These are phyloP conservation scores for Oemleria cerasiformis DNA, from an alignment of 306 rosid genomes.

Conservation along the genomic window DNA sequence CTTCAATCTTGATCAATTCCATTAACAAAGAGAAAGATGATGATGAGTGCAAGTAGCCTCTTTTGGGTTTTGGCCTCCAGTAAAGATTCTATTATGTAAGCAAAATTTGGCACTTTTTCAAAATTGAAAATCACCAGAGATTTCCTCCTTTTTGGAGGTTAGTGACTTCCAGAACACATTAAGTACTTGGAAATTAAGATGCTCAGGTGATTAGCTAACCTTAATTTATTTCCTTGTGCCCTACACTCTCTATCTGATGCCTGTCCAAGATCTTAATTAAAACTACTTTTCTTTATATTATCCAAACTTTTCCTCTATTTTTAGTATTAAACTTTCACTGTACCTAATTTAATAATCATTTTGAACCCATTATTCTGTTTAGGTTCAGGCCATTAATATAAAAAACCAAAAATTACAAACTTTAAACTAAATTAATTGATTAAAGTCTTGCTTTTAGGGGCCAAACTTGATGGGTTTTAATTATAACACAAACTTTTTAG, in stretches of 20 bases:
- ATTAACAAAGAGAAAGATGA: too few species aligned
- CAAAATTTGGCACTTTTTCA: constrained; percentile 25
- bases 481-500: neutral
- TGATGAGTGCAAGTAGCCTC: neutral
- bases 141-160: constrained; percentile 33
- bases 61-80: constrained; percentile 14
- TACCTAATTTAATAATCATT: neutral
- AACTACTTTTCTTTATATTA: constrained; percentile 44
- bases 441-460: neutral
- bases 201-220: constrained; percentile 36
- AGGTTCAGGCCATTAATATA: neutral
- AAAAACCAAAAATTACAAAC: neutral
- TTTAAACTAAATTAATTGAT: neutral
- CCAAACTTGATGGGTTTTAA: constrained; percentile 3
- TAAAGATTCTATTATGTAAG: constrained; percentile 20
- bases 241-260: constrained; percentile 64
- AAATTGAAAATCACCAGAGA: constrained; percentile 2
- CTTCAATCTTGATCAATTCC: too few species aligned
- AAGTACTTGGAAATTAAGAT: constrained; percentile 24
- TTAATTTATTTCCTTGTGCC: constrained; percentile 42
- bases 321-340: neutral
- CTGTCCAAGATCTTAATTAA: constrained; percentile 48
- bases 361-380: constrained; percentile 11
- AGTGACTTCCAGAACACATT: constrained; percentile 37
- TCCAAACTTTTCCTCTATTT: neutral